Conservation (phyloP, 768 basidiomycete genomes). For the Termitomyces sp. region DNA sequence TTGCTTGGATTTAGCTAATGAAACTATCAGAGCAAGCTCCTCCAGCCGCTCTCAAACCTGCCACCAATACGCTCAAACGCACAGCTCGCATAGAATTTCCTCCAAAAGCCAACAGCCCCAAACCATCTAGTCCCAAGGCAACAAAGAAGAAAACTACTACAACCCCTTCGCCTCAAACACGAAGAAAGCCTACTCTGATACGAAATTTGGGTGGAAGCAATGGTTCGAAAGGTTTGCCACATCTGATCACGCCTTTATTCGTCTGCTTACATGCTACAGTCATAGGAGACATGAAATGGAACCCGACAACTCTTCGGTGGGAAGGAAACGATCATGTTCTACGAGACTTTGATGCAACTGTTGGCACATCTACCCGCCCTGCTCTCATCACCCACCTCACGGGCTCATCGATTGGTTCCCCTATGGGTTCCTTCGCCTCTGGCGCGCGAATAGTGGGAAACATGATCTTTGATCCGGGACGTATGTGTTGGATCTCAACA, state of each 20-base stretch:
- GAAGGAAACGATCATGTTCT: slow-evolving; percentile 95
- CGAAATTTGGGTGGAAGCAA: slow-evolving; percentile 70
- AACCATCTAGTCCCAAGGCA: slow-evolving; percentile 23
- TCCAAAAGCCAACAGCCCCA: slow-evolving; percentile 27
- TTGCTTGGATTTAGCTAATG: background rate
- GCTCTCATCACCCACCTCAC: slow-evolving; percentile 94
- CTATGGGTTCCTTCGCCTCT: slow-evolving; percentile 66
- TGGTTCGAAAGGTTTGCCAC: slow-evolving; percentile 67
- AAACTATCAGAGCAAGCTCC: slow-evolving; percentile 17
- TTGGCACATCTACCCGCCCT: slow-evolving; percentile 83
- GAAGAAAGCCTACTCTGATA: slow-evolving; percentile 84
- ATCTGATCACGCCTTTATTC: background rate
- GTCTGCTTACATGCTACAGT: slow-evolving; percentile 45
- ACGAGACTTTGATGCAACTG: slow-evolving; percentile 84
- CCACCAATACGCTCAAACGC: slow-evolving; percentile 55
- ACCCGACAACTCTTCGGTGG: slow-evolving; percentile 86
- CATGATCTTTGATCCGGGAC: slow-evolving; percentile 94
- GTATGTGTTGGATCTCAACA: slow-evolving; percentile 94
- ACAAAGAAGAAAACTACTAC: slow-evolving; percentile 49
- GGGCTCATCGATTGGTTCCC: slow-evolving; percentile 82
- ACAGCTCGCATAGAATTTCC: slow-evolving; percentile 54
- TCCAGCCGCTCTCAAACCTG: slow-evolving; percentile 29
- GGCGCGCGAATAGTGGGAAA: slow-evolving; percentile 92
- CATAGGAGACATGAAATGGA: slow-evolving; percentile 97
- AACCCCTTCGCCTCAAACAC: slow-evolving; percentile 44